A percentile compares a stretch with the other conserved stretches of the same genome.
Conservation (phyloP, 2,329 filamentous ascomycete species). For the Aspergillus novofumigatus region DNA sequence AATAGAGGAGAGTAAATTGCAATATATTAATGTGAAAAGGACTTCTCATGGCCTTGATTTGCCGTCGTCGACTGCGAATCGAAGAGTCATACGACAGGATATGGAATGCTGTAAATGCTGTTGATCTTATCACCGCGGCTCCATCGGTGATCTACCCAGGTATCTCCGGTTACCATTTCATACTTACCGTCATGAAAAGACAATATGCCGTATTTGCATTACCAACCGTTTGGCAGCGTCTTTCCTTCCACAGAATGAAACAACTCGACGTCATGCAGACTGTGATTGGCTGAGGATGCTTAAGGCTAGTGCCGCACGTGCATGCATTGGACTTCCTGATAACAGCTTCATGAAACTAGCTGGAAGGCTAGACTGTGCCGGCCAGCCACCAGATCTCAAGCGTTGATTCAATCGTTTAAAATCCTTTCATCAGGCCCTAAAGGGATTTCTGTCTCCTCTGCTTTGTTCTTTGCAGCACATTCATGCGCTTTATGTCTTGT, state of each 20-base stretch:
- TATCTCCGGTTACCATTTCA: neutral
- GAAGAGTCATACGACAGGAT: neutral
- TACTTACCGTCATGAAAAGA: neutral
- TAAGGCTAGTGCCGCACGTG: constrained; percentile 4
- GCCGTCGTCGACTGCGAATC: neutral
- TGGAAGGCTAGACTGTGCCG: neutral
- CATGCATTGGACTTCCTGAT: neutral
- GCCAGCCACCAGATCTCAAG: neutral
- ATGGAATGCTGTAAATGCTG: neutral
- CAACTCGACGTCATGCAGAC: neutral
- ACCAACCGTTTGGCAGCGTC: neutral
- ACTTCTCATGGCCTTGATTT: neutral
- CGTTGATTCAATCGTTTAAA: neutral
- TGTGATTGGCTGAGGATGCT: constrained; percentile 1
- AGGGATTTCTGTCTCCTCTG: neutral
- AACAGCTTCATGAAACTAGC: neutral
- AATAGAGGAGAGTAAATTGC: neutral
- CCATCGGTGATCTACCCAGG: neutral
- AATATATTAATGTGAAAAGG: neutral
- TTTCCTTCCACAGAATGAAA: neutral
- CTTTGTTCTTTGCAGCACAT: neutral
- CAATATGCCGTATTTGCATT: neutral
- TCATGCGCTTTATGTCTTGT: neutral
- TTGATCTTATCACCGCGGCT: neutral
- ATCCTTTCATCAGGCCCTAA: neutral